These are phyloP conservation scores for Clonostachys byssicola DNA, from an alignment of 2,329 filamentous ascomycete genomes.

Conservation along the genomic window DNA sequence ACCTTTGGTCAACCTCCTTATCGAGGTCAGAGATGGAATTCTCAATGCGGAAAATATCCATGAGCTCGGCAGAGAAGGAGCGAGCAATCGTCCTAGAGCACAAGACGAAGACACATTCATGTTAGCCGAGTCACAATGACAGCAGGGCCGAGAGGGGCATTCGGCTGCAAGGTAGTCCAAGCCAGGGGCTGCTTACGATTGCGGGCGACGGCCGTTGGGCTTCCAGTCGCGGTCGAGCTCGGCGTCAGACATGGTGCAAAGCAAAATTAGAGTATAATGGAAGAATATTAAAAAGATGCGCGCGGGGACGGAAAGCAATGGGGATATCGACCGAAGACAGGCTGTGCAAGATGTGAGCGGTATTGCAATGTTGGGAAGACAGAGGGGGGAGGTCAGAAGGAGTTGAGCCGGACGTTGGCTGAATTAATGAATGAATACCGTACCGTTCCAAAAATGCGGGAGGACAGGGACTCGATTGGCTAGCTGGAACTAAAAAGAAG, in stretches of 20 bases:
- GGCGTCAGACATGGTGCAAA: constrained; percentile 48
- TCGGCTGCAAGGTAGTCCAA: too few species aligned
- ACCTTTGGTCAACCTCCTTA: constrained; percentile 79
- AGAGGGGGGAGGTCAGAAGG: background rate
- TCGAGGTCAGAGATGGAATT: constrained; percentile 71
- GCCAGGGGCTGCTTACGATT: constrained; percentile 62
- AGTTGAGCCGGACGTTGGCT: too few species aligned
- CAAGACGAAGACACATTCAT: background rate
- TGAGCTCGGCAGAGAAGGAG: constrained; percentile 80
- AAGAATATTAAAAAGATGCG: constrained; percentile 1
- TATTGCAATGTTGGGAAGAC: background rate
- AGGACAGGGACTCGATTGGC: too few species aligned
- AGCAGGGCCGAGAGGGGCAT: too few species aligned
- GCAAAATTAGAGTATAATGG: constrained; percentile 3
- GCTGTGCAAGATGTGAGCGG: background rate
- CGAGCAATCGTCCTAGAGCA: constrained; percentile 67
- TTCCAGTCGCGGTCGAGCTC: constrained; percentile 77
- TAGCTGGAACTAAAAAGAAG: too few species aligned
- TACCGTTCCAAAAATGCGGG: too few species aligned
- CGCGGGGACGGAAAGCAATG: background rate
- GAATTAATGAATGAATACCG: too few species aligned
- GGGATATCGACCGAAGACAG: background rate
- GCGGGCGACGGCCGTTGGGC: constrained; percentile 71
- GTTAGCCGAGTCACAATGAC: background rate
- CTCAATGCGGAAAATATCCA: constrained; percentile 86